Evolutionary conservation across 805 yeast genomes (phyloP), one percentile per base, ranked within the genome.

Genomic region (Ogataea dorogensis): DNA sequence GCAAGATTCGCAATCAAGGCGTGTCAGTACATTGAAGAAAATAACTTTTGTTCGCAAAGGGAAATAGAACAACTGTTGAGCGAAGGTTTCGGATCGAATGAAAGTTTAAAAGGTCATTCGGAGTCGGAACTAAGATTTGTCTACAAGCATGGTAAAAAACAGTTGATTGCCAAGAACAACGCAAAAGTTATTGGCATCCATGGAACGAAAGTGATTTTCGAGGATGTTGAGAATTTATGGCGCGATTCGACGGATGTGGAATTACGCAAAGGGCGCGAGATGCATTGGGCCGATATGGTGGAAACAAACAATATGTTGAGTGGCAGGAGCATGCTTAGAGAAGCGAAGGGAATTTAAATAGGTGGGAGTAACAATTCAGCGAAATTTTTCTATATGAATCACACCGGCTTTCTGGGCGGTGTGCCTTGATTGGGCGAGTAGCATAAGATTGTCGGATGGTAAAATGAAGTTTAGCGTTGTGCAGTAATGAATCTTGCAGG

Each of bases 1-100:
- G 80, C 89, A 5, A 77, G 98, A 59, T 82, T 83, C 60, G 96
- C 96, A 3, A 83, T 91, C 49, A 83, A 80, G 63, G 87, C 96
- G 39, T 81, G 89, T 39, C 83, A 87, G 59, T 93, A 86, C 61
- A 77, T 91, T 47, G 98, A 93, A 62, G 71, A 79, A 12, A 44
- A 44, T 26, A 51, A 54, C 24, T 29, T 24, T 9, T 25, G 30
- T 7, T 44, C 47, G 9, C 44, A 44, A 17, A 5, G 19, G 2
- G 35, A 39, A 13, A 36, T 57, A 8, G 35, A 38, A 7, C 8
- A 14, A 18, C 25, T 40, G 14, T 14, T 48, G 19, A 42, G 43
- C 17, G 53, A 52, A 30, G 56, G 59, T 1, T 48, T 42, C 19
- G 55, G 56, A 8, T 49, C 55, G 8, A 46, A 50, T 22, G 31